Conservation (phyloP, 2,329 filamentous ascomycete species). For the Xenoacremonium recifei region DNA sequence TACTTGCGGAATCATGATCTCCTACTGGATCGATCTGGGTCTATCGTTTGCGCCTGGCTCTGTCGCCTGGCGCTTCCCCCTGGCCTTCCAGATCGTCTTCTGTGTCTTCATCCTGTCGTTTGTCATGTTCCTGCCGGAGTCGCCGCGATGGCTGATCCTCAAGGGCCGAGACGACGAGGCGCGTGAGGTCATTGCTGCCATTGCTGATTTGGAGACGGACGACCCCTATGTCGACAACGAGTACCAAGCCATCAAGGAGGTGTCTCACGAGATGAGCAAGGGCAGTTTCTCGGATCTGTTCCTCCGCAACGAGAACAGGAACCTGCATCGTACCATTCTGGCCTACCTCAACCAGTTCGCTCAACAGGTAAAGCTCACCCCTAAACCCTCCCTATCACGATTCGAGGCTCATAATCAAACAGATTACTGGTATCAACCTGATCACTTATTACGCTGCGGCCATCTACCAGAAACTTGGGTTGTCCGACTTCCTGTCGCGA, state of each 20-base stretch:
- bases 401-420: no score
- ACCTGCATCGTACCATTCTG: constrained; percentile 58
- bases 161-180: constrained; percentile 48
- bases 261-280: constrained; percentile 67
- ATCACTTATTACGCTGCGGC: constrained; percentile 63
- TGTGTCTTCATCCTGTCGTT: constrained; percentile 55
- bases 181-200: constrained; percentile 44
- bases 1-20: constrained; percentile 55
- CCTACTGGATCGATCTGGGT: constrained; percentile 61
- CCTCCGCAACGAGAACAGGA: constrained; percentile 54
- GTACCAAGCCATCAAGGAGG: constrained; percentile 60
- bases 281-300: constrained; percentile 59
- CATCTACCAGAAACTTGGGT: constrained; percentile 56
- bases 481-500: constrained; percentile 53
- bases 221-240: constrained; percentile 59
- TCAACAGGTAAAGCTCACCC: constrained; percentile 53
- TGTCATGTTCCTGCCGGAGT: constrained; percentile 54
- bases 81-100: constrained; percentile 55
- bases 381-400: no score
- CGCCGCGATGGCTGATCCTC: constrained; percentile 47
- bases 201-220: constrained; percentile 53
- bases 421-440: constrained; percentile 58
- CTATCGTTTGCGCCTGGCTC: constrained; percentile 47
- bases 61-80: constrained; percentile 56
- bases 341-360: constrained; percentile 63